Evolutionary conservation across 2,329 filamentous ascomycete species (phyloP), one percentile per base, ranked within the genome.

Genomic region (Teratosphaeria gauchensis): DNA sequence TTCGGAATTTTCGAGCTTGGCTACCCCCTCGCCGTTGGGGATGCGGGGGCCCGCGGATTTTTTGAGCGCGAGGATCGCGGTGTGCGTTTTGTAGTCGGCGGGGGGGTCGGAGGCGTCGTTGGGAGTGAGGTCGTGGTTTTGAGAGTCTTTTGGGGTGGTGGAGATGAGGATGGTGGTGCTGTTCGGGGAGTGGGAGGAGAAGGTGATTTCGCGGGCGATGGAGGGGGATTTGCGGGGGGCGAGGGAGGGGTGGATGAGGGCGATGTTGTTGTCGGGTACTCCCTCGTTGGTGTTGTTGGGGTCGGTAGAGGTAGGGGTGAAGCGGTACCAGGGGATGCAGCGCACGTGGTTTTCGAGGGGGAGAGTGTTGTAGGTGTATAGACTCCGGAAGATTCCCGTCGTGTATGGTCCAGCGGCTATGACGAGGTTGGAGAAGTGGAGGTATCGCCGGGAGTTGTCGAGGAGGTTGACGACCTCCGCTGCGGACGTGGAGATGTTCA

Each of bases 341-440:
- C 59, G 52, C 7, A 62, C 52, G 19, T 56, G 30, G 58, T 63
- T 63, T 21, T 58, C 42, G 7, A 62, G 53, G 31, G 14, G 4
- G n/a, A 61, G 12, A 4, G 28, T 11, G 32, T 24, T 51, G 4
- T 56, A 51, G 0, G 42, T 48, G 33, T 58, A 60, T 0, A 66
- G 48, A 1, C 51, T 14, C 11, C 58, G 19, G 53, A 63, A 61
- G 32, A 65, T 55, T 1, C 38, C 33, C 4, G 62, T 57, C 1
- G 65, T 65, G 30, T 56, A 64, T 14, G 65, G 58, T 2, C 66
- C 65, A 7, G 64, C 62, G 24, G 66, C 66, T 30, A 69, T 53
- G 56, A 69, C 53, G 42, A 69, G 55, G 53, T 66, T 61, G 19
- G 52, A 8, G 32, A 53, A 35, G 4, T 19, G 28, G 6, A 21